Conservation (phyloP, 352 stramenopile genomes). For the Globisporangium heterothallicum region DNA sequence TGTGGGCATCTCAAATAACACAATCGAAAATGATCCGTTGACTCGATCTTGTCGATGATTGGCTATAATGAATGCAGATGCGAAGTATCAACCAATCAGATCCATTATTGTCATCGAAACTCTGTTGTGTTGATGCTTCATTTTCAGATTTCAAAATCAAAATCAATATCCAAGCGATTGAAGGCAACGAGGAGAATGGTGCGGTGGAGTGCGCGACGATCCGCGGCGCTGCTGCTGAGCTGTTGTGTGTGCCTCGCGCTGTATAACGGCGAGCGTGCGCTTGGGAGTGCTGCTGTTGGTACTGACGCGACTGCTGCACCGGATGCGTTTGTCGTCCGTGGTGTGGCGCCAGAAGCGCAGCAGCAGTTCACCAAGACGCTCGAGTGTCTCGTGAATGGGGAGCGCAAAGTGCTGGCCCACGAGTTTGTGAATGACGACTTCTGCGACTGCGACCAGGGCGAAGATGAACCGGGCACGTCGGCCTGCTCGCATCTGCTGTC, state of each 20-base stretch:
- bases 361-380: conserved; percentile 18
- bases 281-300: conserved; percentile 1
- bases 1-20: no score
- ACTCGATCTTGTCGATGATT: not conserved
- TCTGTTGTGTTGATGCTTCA: no score
- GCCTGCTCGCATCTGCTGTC: conserved; percentile 58
- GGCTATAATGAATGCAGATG: not conserved
- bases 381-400: no score
- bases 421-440: no score
- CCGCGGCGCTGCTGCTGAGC: no score
- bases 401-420: conserved; percentile 23
- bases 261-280: not conserved
- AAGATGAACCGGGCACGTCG: conserved; percentile 86
- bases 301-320: not conserved
- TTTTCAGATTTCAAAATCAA: no score
- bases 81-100: not conserved
- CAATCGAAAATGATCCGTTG: no score
- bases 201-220: not conserved
- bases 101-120: not conserved
- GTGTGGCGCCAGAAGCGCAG: conserved; percentile 36
- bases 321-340: conserved; percentile 17
- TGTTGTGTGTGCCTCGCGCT: no score
- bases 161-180: not conserved
- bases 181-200: not conserved
- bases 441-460: conserved; percentile 74